A percentile compares a stretch with the other conserved stretches of the same genome.
Conservation (phyloP, 2,329 filamentous ascomycete genomes). For the Ambrosiella cleistominuta region DNA sequence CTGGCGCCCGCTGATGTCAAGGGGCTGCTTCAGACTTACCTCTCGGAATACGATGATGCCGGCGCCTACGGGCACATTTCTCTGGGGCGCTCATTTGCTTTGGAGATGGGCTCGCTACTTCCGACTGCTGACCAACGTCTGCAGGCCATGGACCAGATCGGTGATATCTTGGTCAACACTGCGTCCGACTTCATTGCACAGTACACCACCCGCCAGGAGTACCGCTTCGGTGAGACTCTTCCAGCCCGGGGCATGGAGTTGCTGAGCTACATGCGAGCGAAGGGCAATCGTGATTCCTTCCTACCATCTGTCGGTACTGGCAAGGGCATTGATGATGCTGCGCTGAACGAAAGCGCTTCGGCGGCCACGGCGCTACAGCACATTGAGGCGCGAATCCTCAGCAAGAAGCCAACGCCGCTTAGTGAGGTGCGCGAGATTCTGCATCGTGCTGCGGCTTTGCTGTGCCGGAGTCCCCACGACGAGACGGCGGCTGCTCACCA, state of each 20-base stretch:
- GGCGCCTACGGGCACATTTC: constrained; percentile 82
- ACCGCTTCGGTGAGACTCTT: constrained; percentile 66
- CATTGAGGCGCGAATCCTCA: constrained; percentile 52
- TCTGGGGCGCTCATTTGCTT: constrained; percentile 78
- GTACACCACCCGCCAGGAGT: constrained; percentile 92
- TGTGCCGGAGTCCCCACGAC: constrained; percentile 61
- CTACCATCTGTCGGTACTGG: constrained; percentile 28
- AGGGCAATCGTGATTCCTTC: constrained; percentile 34
- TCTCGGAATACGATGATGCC: constrained; percentile 88
- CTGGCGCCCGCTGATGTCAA: constrained; percentile 87
- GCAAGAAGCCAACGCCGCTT: constrained; percentile 52
- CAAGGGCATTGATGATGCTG: not conserved
- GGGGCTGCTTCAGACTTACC: constrained; percentile 83
- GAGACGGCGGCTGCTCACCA: constrained; percentile 69
- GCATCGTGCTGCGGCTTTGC: constrained; percentile 64
- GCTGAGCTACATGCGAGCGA: constrained; percentile 34
- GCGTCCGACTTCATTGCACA: constrained; percentile 93
- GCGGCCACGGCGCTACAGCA: constrained; percentile 50
- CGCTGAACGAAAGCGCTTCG: constrained; percentile 32
- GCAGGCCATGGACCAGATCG: constrained; percentile 59
- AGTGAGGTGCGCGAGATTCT: constrained; percentile 65
- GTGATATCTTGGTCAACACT: constrained; percentile 64
- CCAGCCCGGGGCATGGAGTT: constrained; percentile 52
- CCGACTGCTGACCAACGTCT: constrained; percentile 75
- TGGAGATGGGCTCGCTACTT: constrained; percentile 79